Evolutionary conservation across 805 yeast genomes (phyloP), one percentile per base, ranked within the genome.

Genomic region (Myxozyma monticola): DNA sequence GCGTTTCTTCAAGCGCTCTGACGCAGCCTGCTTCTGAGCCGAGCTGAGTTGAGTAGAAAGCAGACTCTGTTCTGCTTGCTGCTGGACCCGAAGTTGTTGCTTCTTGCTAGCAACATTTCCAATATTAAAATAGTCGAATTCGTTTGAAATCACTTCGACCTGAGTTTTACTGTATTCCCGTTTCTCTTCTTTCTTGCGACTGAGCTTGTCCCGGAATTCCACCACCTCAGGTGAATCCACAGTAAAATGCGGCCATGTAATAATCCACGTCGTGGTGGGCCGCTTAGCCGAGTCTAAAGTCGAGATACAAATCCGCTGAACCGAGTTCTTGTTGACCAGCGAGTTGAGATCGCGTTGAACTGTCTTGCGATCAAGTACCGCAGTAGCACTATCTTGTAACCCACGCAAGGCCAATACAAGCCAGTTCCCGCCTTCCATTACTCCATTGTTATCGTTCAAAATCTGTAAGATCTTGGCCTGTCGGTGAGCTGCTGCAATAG

Each of bases 341-440:
- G 60, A 49, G 0, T 59, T 55, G 0, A 77, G 68, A 55, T 79
- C 84, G 4, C 75, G 72, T 5, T 63, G 60, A 10, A 78, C 60
- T 0, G 90, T 84, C 45, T 74, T 75, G 29, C 78, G 73, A 57
- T 84, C 90, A 15, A 81, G 70, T 1, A 65, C 65, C 12, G 76
- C 70, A 0, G 74, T 75, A 55, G 56, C 43, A 0, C 39, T 21
- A 8, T 42, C 54, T 21, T 76, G 56, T 15, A 54, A 58, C 2
- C 68, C 71, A n/a, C 79, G 71, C 1, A 82, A 57, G 4, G 61
- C 64, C 8, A 68, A 70, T 33, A 70, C 62, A 30, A 82, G 67
- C 8, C 63, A 67, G 14, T 59, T 62, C n/a, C 77, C 75, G 0
- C 77, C 68, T 24, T 71, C 70, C 4, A 73, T 57, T 2, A 77